Base-by-base conservation (phyloP, 148 eudicot genomes). In the Silene conica region DNA sequence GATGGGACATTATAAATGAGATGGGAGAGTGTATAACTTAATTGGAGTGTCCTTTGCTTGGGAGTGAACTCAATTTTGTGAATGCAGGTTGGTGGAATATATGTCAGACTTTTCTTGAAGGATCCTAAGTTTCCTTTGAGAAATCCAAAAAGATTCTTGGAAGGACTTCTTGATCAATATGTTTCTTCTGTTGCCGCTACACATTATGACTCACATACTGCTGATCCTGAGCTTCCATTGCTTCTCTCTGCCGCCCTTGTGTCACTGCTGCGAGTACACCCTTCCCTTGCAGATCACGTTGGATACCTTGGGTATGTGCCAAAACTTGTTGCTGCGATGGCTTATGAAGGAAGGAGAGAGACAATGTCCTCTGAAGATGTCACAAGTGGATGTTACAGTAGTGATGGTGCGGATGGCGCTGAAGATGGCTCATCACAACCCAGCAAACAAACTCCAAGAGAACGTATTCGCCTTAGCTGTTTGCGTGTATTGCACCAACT, bases 251-350 rank as follows among this genome's bases (percentile, higher is more conserved):
- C 97, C 81, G 99, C 97, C 67, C 86, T 95, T 76, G 99, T 95
- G 65, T 92, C 97, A 50, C 85, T 95, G 74, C 77, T 95, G 67
- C 87, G 99, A 63, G 99, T 95, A 58, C 93, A 95, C 82, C 99
- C 99, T 85, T 87, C 97, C 69, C 99, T 95, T 50, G 92, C 97
- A n/a, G 99, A 95, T 86, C 99, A 92, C 80, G 99, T 95, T n/a
- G 99, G 97, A 41, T 95, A 88, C 79, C 93, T 95, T 72, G 99
- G 99, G 57, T 95, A 95, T 82, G 93, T 95, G 75, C 99, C 99
- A 68, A 95, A 95, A 77, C 93, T 95, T 43, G 96, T 95, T 48
- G 85, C 99, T 73, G 93, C 99, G 21, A 93, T 92, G 82, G 99
- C 99, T 78, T 86, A 88, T 82, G 99, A 92, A 85, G 97, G 93